A percentile compares a stretch with the other conserved stretches of the same genome.
phyloP scores from a whole-genome alignment of 1,284 basidiomycete genomes.

The Takashimella koratensis region DNA sequence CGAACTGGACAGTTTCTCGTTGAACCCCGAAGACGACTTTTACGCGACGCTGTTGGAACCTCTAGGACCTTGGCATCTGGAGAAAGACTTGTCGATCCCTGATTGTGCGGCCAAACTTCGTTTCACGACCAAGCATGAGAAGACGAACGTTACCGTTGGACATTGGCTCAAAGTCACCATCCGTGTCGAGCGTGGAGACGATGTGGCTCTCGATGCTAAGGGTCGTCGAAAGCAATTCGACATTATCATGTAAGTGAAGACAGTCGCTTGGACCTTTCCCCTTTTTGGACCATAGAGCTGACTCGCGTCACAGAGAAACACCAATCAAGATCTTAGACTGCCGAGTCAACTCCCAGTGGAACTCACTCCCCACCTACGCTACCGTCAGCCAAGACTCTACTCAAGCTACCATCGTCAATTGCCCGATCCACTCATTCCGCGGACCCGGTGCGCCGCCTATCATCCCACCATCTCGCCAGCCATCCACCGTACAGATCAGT shows the following conservation, averaged over 20 bases:
- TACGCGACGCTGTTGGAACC: slow-evolving; percentile 53
- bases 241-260: slow-evolving; percentile 63
- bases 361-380: slow-evolving; percentile 60
- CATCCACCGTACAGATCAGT: background rate
- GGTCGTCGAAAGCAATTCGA: slow-evolving; percentile 76
- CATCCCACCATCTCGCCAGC: background rate
- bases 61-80: slow-evolving; percentile 57
- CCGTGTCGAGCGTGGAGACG: slow-evolving; percentile 77
- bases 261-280: background rate
- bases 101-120: slow-evolving; percentile 57
- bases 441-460: too few relatives aligned
- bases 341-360: slow-evolving; percentile 73
- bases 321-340: slow-evolving; percentile 55
- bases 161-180: slow-evolving; percentile 82
- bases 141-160: slow-evolving; percentile 71
- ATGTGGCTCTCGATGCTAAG: slow-evolving; percentile 60
- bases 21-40: slow-evolving; percentile 48
- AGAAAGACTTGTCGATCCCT: slow-evolving; percentile 49
- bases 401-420: background rate
- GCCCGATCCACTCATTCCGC: background rate
- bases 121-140: slow-evolving; percentile 77
- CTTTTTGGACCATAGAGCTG: too few relatives aligned
- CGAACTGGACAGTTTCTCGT: slow-evolving; percentile 39
- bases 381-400: slow-evolving; percentile 17
- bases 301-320: slow-evolving; percentile 38